Evolutionary conservation across 345 rosid species (phyloP).

Genomic region (Nephelium lappaceum): DNA sequence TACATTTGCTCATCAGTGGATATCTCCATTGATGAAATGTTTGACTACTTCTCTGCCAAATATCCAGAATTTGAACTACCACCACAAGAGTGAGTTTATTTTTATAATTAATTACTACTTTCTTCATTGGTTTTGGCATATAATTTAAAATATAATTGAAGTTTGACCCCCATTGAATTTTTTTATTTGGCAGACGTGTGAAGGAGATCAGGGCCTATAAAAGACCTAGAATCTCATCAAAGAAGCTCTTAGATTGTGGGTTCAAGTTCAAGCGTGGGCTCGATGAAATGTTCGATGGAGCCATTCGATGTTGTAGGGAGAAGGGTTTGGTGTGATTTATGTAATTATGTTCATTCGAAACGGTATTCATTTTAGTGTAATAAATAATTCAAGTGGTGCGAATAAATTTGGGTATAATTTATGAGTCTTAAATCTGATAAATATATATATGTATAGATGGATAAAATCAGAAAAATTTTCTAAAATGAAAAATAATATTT

Average conservation of each 20-base stretch:
- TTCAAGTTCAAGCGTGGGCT: slow-evolving; percentile 46
- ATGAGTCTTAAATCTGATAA: too few species aligned
- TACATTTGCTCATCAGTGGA: slow-evolving; percentile 49
- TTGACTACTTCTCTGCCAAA: slow-evolving; percentile 33
- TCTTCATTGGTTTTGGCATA: background rate
- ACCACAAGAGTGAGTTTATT: slow-evolving; percentile 42
- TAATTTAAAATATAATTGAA: background rate
- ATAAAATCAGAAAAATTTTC: too few species aligned
- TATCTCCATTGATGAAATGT: slow-evolving; percentile 39
- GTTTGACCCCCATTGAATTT: background rate
- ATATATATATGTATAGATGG: too few species aligned
- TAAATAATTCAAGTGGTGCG: too few species aligned
- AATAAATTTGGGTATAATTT: too few species aligned
- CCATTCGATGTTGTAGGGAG: slow-evolving; percentile 40
- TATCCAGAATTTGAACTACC: slow-evolving; percentile 50
- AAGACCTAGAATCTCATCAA: slow-evolving; percentile 38
- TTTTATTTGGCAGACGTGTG: slow-evolving; percentile 15
- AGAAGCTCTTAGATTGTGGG: slow-evolving; percentile 49
- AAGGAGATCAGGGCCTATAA: slow-evolving; percentile 25
- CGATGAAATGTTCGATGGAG: slow-evolving; percentile 45
- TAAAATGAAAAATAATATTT: too few species aligned
- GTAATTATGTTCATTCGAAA: background rate
- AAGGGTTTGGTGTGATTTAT: slow-evolving; percentile 38
- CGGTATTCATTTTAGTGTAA: too few species aligned
- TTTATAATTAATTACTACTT: background rate